phyloP scores from a whole-genome alignment of 2,329 filamentous ascomycete species.

The Sporothrix pallida region DNA sequence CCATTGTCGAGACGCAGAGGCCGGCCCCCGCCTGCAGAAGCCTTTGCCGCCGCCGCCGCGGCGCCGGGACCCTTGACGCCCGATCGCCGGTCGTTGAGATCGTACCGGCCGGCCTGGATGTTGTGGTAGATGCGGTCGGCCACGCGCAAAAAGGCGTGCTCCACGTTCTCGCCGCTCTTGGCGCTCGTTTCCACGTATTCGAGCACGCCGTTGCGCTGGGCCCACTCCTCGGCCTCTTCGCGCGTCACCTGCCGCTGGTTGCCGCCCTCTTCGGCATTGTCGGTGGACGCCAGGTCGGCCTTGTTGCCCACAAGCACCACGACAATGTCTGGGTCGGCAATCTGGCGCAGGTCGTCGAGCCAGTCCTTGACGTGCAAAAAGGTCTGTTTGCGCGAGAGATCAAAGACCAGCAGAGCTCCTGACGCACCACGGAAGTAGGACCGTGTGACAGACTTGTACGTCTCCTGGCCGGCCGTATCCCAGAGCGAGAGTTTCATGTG shows the following conservation, averaged over 20 bases:
- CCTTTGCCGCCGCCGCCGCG: conserved; percentile 29
- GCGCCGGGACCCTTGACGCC: conserved; percentile 78
- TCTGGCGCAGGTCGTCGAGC: conserved; percentile 91
- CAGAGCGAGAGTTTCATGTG: conserved; percentile 94
- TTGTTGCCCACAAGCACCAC: conserved; percentile 97
- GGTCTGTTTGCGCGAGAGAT: conserved; percentile 84
- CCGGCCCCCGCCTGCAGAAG: conserved; percentile 43
- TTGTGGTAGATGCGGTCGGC: conserved; percentile 96
- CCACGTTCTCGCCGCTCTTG: conserved; percentile 93
- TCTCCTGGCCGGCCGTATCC: conserved; percentile 97
- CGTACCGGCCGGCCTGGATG: conserved; percentile 92
- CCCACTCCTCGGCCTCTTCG: conserved; percentile 90
- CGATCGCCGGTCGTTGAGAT: conserved; percentile 88
- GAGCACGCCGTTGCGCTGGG: conserved; percentile 79
- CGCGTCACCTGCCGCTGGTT: conserved; percentile 80
- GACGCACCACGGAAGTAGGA: conserved; percentile 86
- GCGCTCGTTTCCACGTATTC: conserved; percentile 96
- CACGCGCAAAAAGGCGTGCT: conserved; percentile 89
- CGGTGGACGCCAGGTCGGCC: conserved; percentile 70
- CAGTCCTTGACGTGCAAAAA: conserved; percentile 90
- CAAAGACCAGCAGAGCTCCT: conserved; percentile 83
- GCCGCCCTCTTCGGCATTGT: conserved; percentile 48
- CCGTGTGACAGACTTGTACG: conserved; percentile 93
- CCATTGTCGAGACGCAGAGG: conserved; percentile 51
- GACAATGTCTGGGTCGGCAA: conserved; percentile 94